Percentiles rank a stretch among this genome's conserved stretches.
Evolutionary conservation across 805 yeast species (phyloP).

Genomic region (Scheffersomyces lignosus): DNA sequence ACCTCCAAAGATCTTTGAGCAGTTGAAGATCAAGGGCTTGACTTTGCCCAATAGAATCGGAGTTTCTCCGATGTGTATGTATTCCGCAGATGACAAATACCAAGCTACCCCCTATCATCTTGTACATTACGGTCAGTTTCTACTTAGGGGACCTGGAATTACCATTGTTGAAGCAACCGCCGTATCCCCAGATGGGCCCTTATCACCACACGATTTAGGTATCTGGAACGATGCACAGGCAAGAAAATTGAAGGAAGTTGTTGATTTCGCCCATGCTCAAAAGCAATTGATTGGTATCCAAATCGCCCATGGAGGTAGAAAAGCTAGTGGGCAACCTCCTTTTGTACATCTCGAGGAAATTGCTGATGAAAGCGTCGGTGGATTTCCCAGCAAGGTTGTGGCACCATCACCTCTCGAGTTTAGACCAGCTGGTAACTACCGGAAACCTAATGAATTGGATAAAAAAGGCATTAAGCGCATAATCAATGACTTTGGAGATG

Average conservation of each 20-base stretch:
- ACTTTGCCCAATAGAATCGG: slow-evolving; percentile 52
- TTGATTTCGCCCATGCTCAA: slow-evolving; percentile 47
- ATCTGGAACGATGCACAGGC: slow-evolving; percentile 54
- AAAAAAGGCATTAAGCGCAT: slow-evolving; percentile 38
- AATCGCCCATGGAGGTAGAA: slow-evolving; percentile 57
- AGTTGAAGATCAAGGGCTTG: slow-evolving; percentile 40
- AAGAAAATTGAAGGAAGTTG: slow-evolving; percentile 33
- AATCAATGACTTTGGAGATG: slow-evolving; percentile 41
- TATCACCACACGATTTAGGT: slow-evolving; percentile 49
- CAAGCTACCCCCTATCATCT: slow-evolving; percentile 47
- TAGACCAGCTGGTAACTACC: slow-evolving; percentile 26
- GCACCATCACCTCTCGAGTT: slow-evolving; percentile 46
- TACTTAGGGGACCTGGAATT: slow-evolving; percentile 51
- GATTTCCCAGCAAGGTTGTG: slow-evolving; percentile 44
- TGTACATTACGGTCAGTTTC: slow-evolving; percentile 49
- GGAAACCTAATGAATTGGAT: slow-evolving; percentile 44
- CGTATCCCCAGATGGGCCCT: slow-evolving; percentile 40
- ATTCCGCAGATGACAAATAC: slow-evolving; percentile 42
- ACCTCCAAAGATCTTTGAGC: slow-evolving; percentile 44
- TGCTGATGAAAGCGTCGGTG: slow-evolving; percentile 34
- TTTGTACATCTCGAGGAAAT: slow-evolving; percentile 28
- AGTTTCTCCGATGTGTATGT: slow-evolving; percentile 58
- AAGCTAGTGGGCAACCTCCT: slow-evolving; percentile 32
- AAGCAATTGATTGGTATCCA: slow-evolving; percentile 51
- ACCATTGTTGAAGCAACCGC: slow-evolving; percentile 48